phyloP scores from a whole-genome alignment of 768 basidiomycete genomes.

The Albatrellus ellisii region DNA sequence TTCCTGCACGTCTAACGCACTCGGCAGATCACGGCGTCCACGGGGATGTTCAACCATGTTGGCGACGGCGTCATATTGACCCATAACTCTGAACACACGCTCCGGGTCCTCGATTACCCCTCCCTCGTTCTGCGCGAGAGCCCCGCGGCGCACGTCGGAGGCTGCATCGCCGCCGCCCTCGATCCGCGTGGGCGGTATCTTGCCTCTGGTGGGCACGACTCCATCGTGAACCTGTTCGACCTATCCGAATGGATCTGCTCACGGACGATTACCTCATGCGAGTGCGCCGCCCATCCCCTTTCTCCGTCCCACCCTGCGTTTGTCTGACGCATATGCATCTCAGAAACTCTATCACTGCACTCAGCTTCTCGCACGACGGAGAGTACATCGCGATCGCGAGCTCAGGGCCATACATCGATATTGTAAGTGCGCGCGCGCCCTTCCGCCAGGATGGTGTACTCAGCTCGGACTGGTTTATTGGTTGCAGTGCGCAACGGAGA shows the following conservation, averaged over 20 bases:
- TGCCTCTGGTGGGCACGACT: constrained; percentile 70
- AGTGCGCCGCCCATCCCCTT: constrained; percentile 59
- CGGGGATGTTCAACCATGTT: constrained; percentile 62
- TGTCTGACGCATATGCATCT: background rate
- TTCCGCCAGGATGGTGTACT: background rate
- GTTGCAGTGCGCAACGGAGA: constrained; percentile 64
- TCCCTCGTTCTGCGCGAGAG: constrained; percentile 43
- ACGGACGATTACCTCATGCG: constrained; percentile 66
- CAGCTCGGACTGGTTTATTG: constrained; percentile 1
- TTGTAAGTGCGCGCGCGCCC: constrained; percentile 34
- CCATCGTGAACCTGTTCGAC: constrained; percentile 76
- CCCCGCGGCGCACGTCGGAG: constrained; percentile 66
- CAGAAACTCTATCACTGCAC: constrained; percentile 56
- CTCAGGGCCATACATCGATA: constrained; percentile 61
- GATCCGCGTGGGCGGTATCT: constrained; percentile 76
- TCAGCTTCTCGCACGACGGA: constrained; percentile 76
- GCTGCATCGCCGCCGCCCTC: constrained; percentile 62
- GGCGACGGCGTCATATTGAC: constrained; percentile 63
- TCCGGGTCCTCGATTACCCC: constrained; percentile 62
- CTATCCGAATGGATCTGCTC: constrained; percentile 69
- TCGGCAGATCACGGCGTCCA: constrained; percentile 39
- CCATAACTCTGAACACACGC: constrained; percentile 46
- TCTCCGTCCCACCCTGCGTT: background rate
- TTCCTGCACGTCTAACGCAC: background rate
- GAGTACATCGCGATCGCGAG: constrained; percentile 74